Base-by-base conservation (phyloP, 2,329 filamentous ascomycete species). In the Ophiostoma tasmaniense region DNA sequence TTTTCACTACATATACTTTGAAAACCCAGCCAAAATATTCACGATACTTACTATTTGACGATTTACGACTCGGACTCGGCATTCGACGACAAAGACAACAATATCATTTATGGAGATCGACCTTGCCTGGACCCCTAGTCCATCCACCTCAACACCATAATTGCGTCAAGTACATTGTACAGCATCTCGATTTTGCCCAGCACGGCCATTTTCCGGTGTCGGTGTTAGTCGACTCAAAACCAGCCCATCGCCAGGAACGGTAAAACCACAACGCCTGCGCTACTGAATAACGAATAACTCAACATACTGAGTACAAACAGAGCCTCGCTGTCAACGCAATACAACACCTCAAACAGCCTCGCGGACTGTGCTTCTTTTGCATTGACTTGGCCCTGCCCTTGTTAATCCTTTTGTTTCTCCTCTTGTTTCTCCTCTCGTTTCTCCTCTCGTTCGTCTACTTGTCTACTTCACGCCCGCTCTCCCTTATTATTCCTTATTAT, bases 181-280 rank as follows among this genome's bases (percentile, higher is more conserved):
- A 65, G 61, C 64, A 28, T 66, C 68, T 33, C 17, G 30, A 64
- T 22, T 64, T 37, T 14, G 33, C 22, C 37, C 64, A n/a, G 25
- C 62, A 39, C 64, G 62, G 20, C 62, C 30, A 30, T 14, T 64
- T 22, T 11, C 30, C 20, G 33, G 30, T 22, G 50, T 35, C 33
- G 42, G 65, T 66, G 45, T 66, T 52, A 66, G 65, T 66, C 45
- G 28, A 55, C 37, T 33, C 62, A 17, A 65, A 65, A n/a, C 59
- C 61, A 33, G 20, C 17, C 33, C n/a, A 37, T 64, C 25, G 55
- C 67, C 50, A 62, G 28, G 22, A 69, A 20, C 64, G 20, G 33
- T n/a, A 68, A 68, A 37, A 20, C 55, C 35, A 50, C 39, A 65
- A 66, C 30, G 17, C 30, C 30, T 37, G 2, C 61, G 33, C 25